These are phyloP conservation scores for Zygoascus flipseniorum DNA, from an alignment of 805 yeast species.

Conservation along the genomic window DNA sequence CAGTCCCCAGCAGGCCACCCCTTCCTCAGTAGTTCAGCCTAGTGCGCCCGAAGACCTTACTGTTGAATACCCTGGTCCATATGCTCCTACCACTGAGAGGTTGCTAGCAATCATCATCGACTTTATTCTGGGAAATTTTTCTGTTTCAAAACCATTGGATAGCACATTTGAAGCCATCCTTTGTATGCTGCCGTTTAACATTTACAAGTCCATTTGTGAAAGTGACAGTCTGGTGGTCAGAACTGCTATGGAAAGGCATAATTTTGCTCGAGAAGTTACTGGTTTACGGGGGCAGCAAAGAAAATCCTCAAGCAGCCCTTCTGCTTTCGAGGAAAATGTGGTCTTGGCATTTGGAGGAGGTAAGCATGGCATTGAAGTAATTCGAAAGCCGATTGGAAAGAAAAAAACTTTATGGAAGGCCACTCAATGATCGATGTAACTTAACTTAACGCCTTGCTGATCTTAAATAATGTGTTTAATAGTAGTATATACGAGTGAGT, in stretches of 20 bases:
- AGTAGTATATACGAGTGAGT: not conserved
- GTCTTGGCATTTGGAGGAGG: conserved; percentile 31
- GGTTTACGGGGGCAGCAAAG: conserved; percentile 20
- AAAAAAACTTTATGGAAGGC: conserved; percentile 20
- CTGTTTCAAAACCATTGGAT: conserved; percentile 11
- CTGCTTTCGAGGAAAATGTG: conserved; percentile 25
- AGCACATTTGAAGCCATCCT: conserved; percentile 13
- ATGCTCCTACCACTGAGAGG: conserved; percentile 24
- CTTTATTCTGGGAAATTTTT: conserved; percentile 15
- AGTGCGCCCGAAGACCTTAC: conserved; percentile 8
- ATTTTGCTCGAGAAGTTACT: conserved; percentile 25
- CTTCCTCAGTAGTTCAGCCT: not conserved
- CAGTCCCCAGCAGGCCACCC: not conserved
- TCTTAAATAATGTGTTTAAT: not conserved
- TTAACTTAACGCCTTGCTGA: not conserved
- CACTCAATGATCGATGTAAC: not conserved
- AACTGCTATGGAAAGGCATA: conserved; percentile 25
- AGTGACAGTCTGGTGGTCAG: conserved; percentile 18
- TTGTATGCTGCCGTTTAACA: conserved; percentile 21
- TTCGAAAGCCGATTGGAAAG: conserved; percentile 17
- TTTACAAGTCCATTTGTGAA: conserved; percentile 25
- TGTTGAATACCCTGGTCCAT: conserved; percentile 21
- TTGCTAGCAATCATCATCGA: conserved; percentile 18
- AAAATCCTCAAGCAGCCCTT: not conserved
- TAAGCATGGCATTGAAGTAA: conserved; percentile 25